Conservation (phyloP, 2,329 filamentous ascomycete species). For the Diplodia seriata region DNA sequence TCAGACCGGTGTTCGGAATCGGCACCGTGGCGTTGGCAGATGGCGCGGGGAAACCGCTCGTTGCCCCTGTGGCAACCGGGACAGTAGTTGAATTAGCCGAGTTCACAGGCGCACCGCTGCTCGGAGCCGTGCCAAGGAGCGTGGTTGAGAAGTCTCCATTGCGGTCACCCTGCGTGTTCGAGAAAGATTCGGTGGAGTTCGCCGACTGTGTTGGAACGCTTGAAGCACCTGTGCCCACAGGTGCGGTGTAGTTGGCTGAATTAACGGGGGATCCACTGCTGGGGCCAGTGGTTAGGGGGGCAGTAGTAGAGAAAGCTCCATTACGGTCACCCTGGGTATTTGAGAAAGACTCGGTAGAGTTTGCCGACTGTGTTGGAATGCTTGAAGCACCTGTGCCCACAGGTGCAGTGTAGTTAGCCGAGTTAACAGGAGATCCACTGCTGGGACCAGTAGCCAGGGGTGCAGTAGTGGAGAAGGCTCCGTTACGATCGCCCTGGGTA, state of each 20-base stretch:
- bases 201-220: conserved; percentile 34
- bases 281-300: neutral
- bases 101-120: conserved; percentile 18
- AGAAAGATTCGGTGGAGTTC: conserved; percentile 35
- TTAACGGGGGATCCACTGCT: conserved; percentile 33
- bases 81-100: conserved; percentile 34
- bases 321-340: conserved; percentile 4
- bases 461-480: conserved; percentile 9
- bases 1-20: conserved; percentile 29
- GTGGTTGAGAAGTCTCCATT: conserved; percentile 5
- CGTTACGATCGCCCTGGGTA: conserved; percentile 10
- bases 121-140: neutral
- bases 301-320: conserved; percentile 19
- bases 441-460: neutral
- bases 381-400: conserved; percentile 26
- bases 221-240: conserved; percentile 18
- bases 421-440: conserved; percentile 33
- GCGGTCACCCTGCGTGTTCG: conserved; percentile 14
- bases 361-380: conserved; percentile 32
- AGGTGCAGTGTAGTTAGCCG: conserved; percentile 35
- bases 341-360: conserved; percentile 14
- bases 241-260: conserved; percentile 34
- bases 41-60: conserved; percentile 35
- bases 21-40: conserved; percentile 35
- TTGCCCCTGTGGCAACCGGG: conserved; percentile 1